Evolutionary conservation across 495 filamentous ascomycete genomes (phyloP).

Genomic region (Alectoria sarmentosa): DNA sequence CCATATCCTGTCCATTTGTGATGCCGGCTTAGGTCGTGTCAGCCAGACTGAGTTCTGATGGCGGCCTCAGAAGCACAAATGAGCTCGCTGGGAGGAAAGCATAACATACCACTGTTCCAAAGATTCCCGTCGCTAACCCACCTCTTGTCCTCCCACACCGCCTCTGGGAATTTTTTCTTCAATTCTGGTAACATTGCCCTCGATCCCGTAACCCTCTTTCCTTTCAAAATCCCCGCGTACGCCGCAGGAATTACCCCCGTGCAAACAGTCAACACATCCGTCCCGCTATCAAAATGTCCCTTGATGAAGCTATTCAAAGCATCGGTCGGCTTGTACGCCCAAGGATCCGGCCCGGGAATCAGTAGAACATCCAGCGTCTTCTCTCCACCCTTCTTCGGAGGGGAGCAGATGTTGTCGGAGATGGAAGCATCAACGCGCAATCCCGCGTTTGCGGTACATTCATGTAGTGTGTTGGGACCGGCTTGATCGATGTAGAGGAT

Average conservation of each 20-base stretch:
- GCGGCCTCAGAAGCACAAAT: no score
- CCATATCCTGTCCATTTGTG: background rate
- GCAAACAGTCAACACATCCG: background rate
- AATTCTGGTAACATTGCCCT: background rate
- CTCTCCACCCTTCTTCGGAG: background rate
- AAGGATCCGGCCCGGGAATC: background rate
- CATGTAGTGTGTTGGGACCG: background rate
- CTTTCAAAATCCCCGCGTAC: background rate
- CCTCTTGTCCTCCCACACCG: background rate
- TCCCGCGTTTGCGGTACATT: background rate
- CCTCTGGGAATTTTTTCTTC: background rate
- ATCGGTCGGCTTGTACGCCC: background rate
- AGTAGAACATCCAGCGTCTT: background rate
- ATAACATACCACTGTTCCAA: background rate
- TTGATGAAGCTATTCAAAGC: background rate
- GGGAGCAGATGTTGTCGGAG: background rate
- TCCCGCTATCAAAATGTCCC: background rate
- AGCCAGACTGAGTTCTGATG: background rate
- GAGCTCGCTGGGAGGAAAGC: no score
- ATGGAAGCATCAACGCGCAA: background rate
- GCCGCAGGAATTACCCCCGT: background rate
- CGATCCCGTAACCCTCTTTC: background rate
- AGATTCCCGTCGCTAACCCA: background rate
- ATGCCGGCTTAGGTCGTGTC: background rate
- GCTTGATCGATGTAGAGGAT: background rate